Base-by-base conservation (phyloP, 2,329 filamentous ascomycete species). In the Penicillium aurantiogriseum region DNA sequence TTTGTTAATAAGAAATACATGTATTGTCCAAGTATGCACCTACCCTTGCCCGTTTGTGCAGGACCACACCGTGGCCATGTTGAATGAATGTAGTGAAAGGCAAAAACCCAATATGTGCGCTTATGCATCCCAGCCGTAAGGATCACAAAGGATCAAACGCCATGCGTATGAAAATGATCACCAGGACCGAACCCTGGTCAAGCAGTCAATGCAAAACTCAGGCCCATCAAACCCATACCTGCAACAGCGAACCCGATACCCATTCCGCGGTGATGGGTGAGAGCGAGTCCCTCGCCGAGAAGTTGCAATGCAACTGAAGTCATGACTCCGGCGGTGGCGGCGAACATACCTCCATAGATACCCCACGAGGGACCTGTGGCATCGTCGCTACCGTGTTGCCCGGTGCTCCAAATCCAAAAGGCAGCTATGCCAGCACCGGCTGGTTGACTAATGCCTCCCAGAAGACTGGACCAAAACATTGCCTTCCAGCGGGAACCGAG, bases 291-390 rank as follows among this genome's bases (percentile, higher is more conserved):
- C 79, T 99, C 92, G 4, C 89, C 88, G 69, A 97, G 93, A 7
- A 99, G 79, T 76, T 95, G 90, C 70, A 99, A 76, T 3, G 89
- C 92, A 31, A 99, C 94, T 67, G 89, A 94, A 29, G 91, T 88
- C 94, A 99, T 97, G 67, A 99, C 95, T 1, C 94, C 94, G 0
- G 92, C 87, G 0, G 93, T 97, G 10, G 87, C 80, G 7, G 91
- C 92, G 78, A 99, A 99, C 77, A 97, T 88, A 51, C 75, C 76
- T 23, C 76, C 79, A 58, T 79, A 80, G 0, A 84, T 80, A 33
- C 77, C 81, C 69, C 86, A 83, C 1, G 80, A 81, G 0, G 82
- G 79, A 47, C 70, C 74, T 1, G 65, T 66, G 0, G 61, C 56
- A 5, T 66, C 61, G 10, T 64, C 52, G 11, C 66, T 67, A 71